Evolutionary conservation across 306 rosid genomes (phyloP).

Genomic region (Castanea mollissima): DNA sequence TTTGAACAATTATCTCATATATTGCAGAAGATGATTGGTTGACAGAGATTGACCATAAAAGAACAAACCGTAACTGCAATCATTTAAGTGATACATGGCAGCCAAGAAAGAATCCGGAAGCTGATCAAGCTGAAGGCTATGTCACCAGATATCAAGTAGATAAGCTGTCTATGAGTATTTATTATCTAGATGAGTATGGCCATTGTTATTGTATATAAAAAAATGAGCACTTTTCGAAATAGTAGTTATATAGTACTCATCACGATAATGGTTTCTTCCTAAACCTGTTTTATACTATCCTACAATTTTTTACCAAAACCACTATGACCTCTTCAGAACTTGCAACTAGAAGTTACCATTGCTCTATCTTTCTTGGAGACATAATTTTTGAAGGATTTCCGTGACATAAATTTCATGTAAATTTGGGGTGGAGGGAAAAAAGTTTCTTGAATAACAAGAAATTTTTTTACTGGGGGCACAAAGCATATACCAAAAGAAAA

Average conservation of each 20-base stretch:
- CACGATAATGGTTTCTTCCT: not conserved
- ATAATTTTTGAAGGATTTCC: not conserved
- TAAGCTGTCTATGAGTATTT: not conserved
- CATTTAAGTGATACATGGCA: not conserved
- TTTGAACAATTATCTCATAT: not conserved
- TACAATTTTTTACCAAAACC: not conserved
- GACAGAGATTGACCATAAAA: not conserved
- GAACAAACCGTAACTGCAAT: not conserved
- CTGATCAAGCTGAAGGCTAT: not conserved
- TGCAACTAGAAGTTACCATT: not conserved
- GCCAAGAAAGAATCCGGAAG: not conserved
- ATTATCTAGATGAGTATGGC: not conserved
- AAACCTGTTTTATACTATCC: not conserved
- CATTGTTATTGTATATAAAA: not conserved
- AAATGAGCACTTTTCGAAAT: not conserved
- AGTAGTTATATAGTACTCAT: not conserved
- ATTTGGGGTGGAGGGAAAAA: not conserved
- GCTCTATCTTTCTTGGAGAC: not conserved
- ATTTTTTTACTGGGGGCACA: not conserved
- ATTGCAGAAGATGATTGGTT: not conserved
- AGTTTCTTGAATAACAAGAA: not conserved
- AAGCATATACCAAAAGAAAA: constrained; percentile 7
- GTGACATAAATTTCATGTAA: not conserved
- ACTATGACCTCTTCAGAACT: not conserved
- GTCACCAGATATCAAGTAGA: not conserved